Evolutionary conservation across 1,284 basidiomycete species (phyloP), one percentile per base, ranked within the genome.

Genomic region (Ustilago cynodontis): DNA sequence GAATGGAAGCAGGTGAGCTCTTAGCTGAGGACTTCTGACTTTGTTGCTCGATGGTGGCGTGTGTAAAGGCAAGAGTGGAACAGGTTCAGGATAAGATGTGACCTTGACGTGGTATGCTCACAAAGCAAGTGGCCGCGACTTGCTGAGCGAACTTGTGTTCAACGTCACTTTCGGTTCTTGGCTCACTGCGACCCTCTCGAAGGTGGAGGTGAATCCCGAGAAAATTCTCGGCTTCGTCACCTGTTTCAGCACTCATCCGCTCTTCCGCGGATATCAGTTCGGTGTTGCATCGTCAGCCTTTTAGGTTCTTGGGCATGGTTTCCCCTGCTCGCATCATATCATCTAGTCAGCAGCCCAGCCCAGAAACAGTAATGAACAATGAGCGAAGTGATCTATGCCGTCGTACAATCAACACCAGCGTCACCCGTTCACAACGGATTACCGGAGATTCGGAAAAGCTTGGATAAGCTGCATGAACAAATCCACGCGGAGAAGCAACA

Each of bases 381-480:
- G 41, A 43, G 35, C 20, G 11, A 20, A n/a, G 41, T 43, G 41
- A 43, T 43, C 20, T n/a, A 43, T 20, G 20, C 41, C n/a, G 20
- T 43, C 41, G 20, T 20, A 20, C 41, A 43, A 20, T 20, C 3
- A 43, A 43, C 7, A 11, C 41, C 20, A 43, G 41, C 41, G 8
- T n/a, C 20, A 37, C 35, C 8, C 35, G 14, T 28, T 3, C 47
- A 22, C 14, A 49, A 1, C 22, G 47, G 28, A 5, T 22, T 13
- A 31, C 43, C 43, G 55, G 41, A 33, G 31, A 35, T 26, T 35
- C 29, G 20, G 50, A 29, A 51, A 35, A 22, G 54, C 55, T 71
- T 71, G 59, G 63, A 54, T 71, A 71, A 71, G 64, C 63, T 51
- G 69, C 54, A 62, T 59, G 39, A 59, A 41, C 33, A 13, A 20